Evolutionary conservation across 805 yeast genomes (phyloP).

Genomic region (Candida ulmi): DNA sequence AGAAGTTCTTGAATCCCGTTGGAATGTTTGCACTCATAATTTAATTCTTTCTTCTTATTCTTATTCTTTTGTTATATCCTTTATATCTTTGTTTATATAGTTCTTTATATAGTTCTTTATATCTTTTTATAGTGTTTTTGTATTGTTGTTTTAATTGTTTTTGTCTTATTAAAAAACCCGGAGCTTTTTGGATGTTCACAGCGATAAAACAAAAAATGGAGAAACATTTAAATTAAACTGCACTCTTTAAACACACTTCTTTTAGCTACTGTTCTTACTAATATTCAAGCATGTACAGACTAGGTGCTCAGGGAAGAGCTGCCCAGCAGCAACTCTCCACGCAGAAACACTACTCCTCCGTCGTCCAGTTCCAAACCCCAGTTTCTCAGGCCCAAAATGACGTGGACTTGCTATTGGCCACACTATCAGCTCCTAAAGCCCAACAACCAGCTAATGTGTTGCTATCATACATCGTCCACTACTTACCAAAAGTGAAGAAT

Average conservation of each 20-base stretch:
- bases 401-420: constrained; percentile 22
- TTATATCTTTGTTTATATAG: too few relatives aligned
- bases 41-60: too few relatives aligned
- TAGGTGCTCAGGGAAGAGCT: constrained; percentile 24
- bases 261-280: neutral
- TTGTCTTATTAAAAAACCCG: too few relatives aligned
- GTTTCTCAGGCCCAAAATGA: constrained; percentile 25
- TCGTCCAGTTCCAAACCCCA: constrained; percentile 25
- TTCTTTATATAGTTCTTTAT: too few relatives aligned
- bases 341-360: constrained; percentile 28
- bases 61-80: too few relatives aligned
- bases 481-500: constrained; percentile 39
- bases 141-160: too few relatives aligned
- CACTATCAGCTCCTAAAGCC: constrained; percentile 6
- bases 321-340: constrained; percentile 13
- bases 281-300: constrained; percentile 22
- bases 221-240: neutral
- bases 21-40: constrained; percentile 27
- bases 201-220: neutral
- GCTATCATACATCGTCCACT: constrained; percentile 37
- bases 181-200: too few relatives aligned
- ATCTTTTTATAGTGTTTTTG: too few relatives aligned
- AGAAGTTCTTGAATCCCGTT: constrained; percentile 31
- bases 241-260: too few relatives aligned
- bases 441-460: constrained; percentile 11